These are phyloP conservation scores for Diaporthe citriasiana DNA, from an alignment of 2,329 filamentous ascomycete species.

Conservation along the genomic window DNA sequence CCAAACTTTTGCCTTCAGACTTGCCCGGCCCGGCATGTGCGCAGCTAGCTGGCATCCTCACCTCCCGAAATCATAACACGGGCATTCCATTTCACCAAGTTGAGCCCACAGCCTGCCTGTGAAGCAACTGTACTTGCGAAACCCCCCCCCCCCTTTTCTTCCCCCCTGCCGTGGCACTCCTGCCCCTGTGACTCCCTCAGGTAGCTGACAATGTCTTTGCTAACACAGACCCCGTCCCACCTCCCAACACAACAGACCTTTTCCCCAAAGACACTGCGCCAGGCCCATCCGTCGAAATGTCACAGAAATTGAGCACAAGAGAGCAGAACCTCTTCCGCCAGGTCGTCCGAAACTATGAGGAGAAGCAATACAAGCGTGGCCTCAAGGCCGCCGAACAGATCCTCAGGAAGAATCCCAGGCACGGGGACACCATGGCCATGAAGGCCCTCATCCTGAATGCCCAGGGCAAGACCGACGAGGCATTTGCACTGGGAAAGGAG, in stretches of 20 bases:
- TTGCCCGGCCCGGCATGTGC: slow-evolving; percentile 15
- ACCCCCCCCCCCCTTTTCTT: too few species aligned
- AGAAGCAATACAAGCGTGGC: slow-evolving; percentile 96
- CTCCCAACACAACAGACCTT: slow-evolving; percentile 34
- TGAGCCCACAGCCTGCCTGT: background rate
- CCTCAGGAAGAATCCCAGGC: slow-evolving; percentile 91
- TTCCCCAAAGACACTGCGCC: slow-evolving; percentile 37
- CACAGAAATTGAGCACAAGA: slow-evolving; percentile 84
- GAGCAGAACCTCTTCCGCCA: slow-evolving; percentile 95
- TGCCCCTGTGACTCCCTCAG: background rate
- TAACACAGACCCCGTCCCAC: background rate
- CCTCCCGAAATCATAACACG: slow-evolving; percentile 19
- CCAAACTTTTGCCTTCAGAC: background rate
- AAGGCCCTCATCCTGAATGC: slow-evolving; percentile 97
- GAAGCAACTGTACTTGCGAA: slow-evolving; percentile 4
- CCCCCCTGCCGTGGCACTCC: background rate
- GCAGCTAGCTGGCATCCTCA: slow-evolving; percentile 17
- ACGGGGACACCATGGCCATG: slow-evolving; percentile 99
- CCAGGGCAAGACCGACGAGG: slow-evolving; percentile 92
- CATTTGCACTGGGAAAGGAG: slow-evolving; percentile 91
- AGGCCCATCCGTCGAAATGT: slow-evolving; percentile 63
- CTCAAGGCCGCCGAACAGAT: slow-evolving; percentile 97
- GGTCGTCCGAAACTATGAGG: slow-evolving; percentile 95
- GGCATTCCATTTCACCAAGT: background rate
- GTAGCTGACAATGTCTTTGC: slow-evolving; percentile 3